phyloP scores from a whole-genome alignment of 805 yeast genomes.

The Scheffersomyces lignosus region DNA sequence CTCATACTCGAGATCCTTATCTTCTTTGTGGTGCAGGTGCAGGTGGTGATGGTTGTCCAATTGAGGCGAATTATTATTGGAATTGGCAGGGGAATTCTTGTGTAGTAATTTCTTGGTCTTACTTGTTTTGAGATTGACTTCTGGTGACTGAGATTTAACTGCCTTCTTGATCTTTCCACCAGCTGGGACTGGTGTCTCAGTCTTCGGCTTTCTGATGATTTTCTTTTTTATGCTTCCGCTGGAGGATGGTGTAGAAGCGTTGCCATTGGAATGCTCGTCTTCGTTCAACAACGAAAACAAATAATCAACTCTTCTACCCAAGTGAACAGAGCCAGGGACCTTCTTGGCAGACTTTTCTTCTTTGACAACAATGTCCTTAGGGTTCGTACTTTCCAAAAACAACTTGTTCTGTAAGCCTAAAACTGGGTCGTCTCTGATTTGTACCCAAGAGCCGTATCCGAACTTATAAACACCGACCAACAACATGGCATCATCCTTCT shows the following conservation, averaged over 20 bases:
- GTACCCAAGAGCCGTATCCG: constrained; percentile 95
- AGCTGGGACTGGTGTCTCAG: constrained; percentile 15
- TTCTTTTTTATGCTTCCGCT: constrained; percentile 14
- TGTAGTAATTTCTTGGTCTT: constrained; percentile 11
- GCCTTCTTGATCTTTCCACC: constrained; percentile 13
- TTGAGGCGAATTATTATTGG: constrained; percentile 7
- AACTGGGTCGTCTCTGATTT: constrained; percentile 93
- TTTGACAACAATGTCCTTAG: constrained; percentile 13
- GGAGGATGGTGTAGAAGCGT: constrained; percentile 3
- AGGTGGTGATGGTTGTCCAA: neutral
- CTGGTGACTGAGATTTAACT: constrained; percentile 19
- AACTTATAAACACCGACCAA: constrained; percentile 85
- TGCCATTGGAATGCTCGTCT: constrained; percentile 28
- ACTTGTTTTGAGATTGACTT: constrained; percentile 11
- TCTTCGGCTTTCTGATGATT: constrained; percentile 17
- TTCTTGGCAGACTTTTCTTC: constrained; percentile 49
- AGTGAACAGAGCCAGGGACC: constrained; percentile 89
- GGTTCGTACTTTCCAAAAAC: constrained; percentile 51
- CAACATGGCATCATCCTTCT: constrained; percentile 81
- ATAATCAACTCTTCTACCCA: constrained; percentile 89
- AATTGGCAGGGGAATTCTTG: constrained; percentile 7
- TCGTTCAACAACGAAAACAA: constrained; percentile 71
- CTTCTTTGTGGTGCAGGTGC: constrained; percentile 13
- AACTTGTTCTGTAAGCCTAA: constrained; percentile 83
- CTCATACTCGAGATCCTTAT: constrained; percentile 58